Evolutionary conservation across 2,329 filamentous ascomycete genomes (phyloP).

Genomic region (Fusarium papillatum): DNA sequence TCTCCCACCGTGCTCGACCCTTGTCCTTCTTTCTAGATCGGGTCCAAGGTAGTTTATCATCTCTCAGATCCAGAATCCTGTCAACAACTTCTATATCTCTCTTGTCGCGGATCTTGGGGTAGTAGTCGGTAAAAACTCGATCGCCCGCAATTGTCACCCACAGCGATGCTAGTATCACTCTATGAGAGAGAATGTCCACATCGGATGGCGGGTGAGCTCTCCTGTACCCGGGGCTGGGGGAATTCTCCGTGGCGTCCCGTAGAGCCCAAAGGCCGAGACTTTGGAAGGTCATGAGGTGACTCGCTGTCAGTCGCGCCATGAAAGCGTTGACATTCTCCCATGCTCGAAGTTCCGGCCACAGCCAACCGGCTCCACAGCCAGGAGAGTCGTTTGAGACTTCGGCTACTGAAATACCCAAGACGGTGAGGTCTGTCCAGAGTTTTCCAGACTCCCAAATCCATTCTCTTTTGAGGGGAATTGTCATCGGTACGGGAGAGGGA

Average conservation of each 20-base stretch:
- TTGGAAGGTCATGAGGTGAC: neutral
- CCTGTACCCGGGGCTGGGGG: neutral
- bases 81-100: conserved; percentile 2
- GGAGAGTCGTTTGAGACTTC: conserved; percentile 10
- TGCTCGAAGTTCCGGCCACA: conserved; percentile 11
- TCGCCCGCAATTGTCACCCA: neutral
- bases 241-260: neutral
- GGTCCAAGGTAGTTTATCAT: conserved; percentile 7
- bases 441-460: conserved; percentile 7
- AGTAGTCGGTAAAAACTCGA: neutral
- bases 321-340: conserved; percentile 13
- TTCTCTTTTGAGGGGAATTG: neutral
- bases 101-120: neutral
- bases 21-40: conserved; percentile 4
- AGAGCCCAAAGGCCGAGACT: neutral
- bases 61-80: neutral
- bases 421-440: neutral
- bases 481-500: conserved; percentile 9
- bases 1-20: conserved; percentile 15
- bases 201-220: neutral
- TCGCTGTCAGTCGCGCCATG: neutral
- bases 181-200: neutral
- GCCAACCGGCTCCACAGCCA: conserved; percentile 21
- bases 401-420: neutral
- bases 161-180: neutral